Conservation (phyloP, 352 stramenopile genomes). For the Phytophthora syringae region DNA sequence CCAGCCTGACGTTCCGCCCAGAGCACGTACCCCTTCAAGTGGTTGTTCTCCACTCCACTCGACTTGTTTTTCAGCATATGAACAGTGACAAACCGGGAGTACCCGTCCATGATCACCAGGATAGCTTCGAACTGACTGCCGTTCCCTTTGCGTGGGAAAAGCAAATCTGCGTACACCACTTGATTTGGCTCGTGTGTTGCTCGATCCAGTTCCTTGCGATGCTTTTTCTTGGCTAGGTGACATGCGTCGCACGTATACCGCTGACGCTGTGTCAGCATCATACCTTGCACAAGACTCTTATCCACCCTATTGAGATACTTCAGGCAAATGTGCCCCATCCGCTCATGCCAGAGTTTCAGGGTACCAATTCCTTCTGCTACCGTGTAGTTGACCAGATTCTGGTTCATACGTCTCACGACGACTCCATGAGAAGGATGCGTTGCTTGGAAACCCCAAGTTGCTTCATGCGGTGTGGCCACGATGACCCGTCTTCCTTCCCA, state of each 20-base stretch:
- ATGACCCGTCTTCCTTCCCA: background rate
- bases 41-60: slow-evolving; percentile 3
- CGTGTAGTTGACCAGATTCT: background rate
- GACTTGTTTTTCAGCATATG: slow-evolving; percentile 9
- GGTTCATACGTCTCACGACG: background rate
- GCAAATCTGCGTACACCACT: slow-evolving; percentile 1
- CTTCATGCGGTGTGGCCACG: background rate
- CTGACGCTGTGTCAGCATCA: slow-evolving; percentile 4
- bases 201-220: background rate
- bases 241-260: slow-evolving; percentile 3
- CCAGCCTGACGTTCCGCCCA: slow-evolving; percentile 9
- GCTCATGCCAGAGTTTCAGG: slow-evolving; percentile 12
- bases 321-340: slow-evolving; percentile 8
- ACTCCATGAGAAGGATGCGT: background rate
- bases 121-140: slow-evolving; percentile 3
- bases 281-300: slow-evolving; percentile 2
- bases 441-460: slow-evolving; percentile 6
- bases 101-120: slow-evolving; percentile 7
- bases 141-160: slow-evolving; percentile 10
- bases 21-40: slow-evolving; percentile 10
- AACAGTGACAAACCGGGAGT: slow-evolving; percentile 5
- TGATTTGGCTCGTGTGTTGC: background rate
- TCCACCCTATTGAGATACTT: slow-evolving; percentile 15
- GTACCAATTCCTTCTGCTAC: background rate
- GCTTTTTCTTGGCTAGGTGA: slow-evolving; percentile 9